Conservation (phyloP, 2,329 filamentous ascomycete species). For the Daldinia eschscholtzii region DNA sequence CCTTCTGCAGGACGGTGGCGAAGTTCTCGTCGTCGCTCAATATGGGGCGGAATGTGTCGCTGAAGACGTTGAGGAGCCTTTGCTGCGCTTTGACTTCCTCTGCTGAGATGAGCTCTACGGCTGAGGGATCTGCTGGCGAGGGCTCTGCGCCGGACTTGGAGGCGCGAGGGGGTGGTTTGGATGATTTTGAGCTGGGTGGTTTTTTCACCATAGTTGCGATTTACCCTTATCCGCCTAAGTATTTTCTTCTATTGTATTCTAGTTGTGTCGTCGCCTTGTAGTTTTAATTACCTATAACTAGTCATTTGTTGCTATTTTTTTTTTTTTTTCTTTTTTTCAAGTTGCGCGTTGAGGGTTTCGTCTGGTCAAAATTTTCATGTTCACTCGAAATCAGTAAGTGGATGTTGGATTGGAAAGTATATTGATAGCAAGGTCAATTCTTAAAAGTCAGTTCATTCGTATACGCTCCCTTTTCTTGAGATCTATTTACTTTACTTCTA, state of each 20-base stretch:
- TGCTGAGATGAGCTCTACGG: background rate
- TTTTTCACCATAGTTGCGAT: constrained; percentile 31
- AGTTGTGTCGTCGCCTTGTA: background rate
- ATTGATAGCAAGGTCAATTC: background rate
- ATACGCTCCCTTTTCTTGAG: background rate
- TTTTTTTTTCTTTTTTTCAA: constrained; percentile 1
- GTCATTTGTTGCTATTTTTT: background rate
- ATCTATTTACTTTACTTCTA: background rate
- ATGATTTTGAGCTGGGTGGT: constrained; percentile 20
- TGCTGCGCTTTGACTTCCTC: constrained; percentile 41
- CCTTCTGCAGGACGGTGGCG: constrained; percentile 75
- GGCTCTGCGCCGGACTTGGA: constrained; percentile 7
- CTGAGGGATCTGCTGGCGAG: background rate
- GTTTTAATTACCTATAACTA: no score
- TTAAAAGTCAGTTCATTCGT: background rate
- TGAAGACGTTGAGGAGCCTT: constrained; percentile 47
- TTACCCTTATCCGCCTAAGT: background rate
- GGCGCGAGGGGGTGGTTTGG: constrained; percentile 21
- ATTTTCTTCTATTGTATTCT: background rate
- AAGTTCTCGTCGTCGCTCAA: constrained; percentile 57
- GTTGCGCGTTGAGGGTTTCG: background rate
- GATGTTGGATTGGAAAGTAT: background rate
- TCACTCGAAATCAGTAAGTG: constrained; percentile 1
- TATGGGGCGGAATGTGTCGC: constrained; percentile 57
- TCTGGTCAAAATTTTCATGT: background rate